A percentile compares a stretch with the other conserved stretches of the same genome.
Evolutionary conservation across 2,329 filamentous ascomycete genomes (phyloP).

Genomic region (Ophiostoma australiae): DNA sequence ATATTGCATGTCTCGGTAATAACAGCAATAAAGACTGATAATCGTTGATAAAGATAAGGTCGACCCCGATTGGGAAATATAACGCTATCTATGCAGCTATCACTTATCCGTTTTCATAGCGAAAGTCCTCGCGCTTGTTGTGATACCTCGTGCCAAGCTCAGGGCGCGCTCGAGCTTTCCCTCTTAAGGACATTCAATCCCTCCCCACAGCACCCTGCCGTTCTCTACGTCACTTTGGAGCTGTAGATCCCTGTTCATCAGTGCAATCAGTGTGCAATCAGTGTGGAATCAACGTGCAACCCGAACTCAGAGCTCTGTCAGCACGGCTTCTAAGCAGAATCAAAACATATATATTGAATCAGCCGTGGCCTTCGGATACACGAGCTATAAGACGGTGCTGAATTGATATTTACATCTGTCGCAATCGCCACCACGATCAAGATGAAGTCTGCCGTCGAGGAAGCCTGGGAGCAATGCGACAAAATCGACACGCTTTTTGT

Average conservation of each 20-base stretch:
- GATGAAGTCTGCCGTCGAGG: conserved; percentile 1
- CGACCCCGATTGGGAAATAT: not conserved
- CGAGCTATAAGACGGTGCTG: not conserved
- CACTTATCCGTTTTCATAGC: not conserved
- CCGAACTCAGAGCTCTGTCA: too few species aligned
- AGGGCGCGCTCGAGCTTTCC: not conserved
- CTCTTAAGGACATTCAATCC: not conserved
- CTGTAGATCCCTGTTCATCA: not conserved
- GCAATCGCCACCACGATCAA: not conserved
- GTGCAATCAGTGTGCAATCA: too few species aligned
- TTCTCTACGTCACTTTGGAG: not conserved
- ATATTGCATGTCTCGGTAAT: not conserved
- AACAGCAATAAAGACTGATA: not conserved
- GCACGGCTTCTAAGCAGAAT: not conserved
- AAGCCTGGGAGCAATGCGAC: conserved; percentile 15
- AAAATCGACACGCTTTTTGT: conserved; percentile 23
- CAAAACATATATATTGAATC: not conserved
- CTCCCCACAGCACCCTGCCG: not conserved
- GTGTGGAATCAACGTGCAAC: too few species aligned
- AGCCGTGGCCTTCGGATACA: not conserved
- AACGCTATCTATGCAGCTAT: not conserved
- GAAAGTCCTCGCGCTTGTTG: not conserved
- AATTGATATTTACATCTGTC: not conserved
- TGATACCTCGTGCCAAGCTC: conserved; percentile 7
- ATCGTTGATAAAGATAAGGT: not conserved